Evolutionary conservation across 225 moss, liverwort and hornwort genomes (phyloP), one percentile per base, ranked within the genome.

Genomic region (Thuidium tamariscinum): DNA sequence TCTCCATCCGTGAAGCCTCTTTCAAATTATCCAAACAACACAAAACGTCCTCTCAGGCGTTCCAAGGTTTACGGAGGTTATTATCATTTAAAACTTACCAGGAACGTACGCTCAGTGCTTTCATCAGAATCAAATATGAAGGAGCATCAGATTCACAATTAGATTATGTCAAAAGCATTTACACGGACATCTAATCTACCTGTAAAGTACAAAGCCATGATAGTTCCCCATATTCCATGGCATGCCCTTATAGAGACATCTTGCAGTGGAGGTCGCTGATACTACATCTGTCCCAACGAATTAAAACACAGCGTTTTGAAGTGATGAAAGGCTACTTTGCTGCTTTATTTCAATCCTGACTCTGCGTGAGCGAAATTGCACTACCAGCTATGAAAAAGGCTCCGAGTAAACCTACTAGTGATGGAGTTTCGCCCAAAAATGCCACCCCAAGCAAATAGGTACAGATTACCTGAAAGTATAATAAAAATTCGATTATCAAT

Each of bases 371-470:
- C 20, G 78, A 82, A 83, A 92, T 64, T 77, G 92, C 92, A 73
- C 95, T 94, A 66, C 92, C 93, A 85, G 92, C 92, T 73, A 94
- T 93, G 85, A 95, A 81, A 60, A 93, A 62, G 65, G 95, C 95
- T 61, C 95, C 94, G 27, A 93, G 86, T 36, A 93, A 82, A 88
- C 92, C 91, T 86, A 86, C 67, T 46, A 90, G 18, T 13, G 93
- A 93, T 54, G 93, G 93, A 64, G 88, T 91, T 89, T 95, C 95
- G 54, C 92, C 90, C 69, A 95, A 81, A 68, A 94, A 95, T 51
- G 92, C 70, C 69, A 95, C 91, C 32, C 95, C 95, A 69, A 95
- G 87, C 75, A 95, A 88, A 86, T 94, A 93, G 16, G 95, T 95
- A 74, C 94, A 95, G 70, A 95, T 64, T 74, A 95, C 95, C 94